phyloP scores from a whole-genome alignment of 352 stramenopile species.

The Pythium volutum region DNA sequence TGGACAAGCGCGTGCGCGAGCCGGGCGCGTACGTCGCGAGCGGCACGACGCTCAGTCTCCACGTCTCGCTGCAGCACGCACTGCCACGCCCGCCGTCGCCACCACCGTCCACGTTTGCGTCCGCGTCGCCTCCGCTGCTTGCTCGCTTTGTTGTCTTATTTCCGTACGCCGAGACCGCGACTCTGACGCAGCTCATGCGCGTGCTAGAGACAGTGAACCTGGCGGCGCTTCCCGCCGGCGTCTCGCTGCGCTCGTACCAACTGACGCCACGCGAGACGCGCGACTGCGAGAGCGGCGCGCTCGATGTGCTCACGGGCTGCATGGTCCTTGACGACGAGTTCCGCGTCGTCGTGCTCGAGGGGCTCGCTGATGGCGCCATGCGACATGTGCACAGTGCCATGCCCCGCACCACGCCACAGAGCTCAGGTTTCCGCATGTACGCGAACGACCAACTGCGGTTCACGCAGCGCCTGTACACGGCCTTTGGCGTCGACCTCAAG shows the following conservation, averaged over 20 bases:
- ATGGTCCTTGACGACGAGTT: conserved; percentile 85
- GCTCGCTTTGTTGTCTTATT: conserved; percentile 80
- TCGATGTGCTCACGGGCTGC: conserved; percentile 86
- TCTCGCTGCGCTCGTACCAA: conserved; percentile 79
- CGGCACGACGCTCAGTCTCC: conserved; percentile 39
- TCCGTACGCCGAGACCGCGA: conserved; percentile 66
- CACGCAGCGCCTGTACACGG: conserved; percentile 75
- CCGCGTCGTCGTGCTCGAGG: conserved; percentile 87
- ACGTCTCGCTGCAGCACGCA: conserved; percentile 40
- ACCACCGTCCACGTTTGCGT: neutral
- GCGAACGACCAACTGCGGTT: conserved; percentile 75
- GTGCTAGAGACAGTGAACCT: conserved; percentile 70
- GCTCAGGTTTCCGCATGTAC: conserved; percentile 55
- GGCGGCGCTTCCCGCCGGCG: conserved; percentile 34
- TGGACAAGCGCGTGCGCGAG: conserved; percentile 49
- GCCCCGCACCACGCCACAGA: conserved; percentile 23
- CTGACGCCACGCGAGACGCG: conserved; percentile 53
- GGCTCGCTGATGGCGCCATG: conserved; percentile 63
- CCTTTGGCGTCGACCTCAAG: conserved; percentile 88
- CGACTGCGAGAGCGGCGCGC: conserved; percentile 43
- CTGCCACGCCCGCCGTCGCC: neutral
- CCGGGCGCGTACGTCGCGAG: conserved; percentile 51
- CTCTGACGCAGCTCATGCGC: conserved; percentile 45
- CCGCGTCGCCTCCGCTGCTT: conserved; percentile 33
- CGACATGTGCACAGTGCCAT: conserved; percentile 37